A percentile compares a stretch with the other conserved stretches of the same genome.
Evolutionary conservation across 768 basidiomycete species (phyloP).

Genomic region (Lactarius akahatsu): DNA sequence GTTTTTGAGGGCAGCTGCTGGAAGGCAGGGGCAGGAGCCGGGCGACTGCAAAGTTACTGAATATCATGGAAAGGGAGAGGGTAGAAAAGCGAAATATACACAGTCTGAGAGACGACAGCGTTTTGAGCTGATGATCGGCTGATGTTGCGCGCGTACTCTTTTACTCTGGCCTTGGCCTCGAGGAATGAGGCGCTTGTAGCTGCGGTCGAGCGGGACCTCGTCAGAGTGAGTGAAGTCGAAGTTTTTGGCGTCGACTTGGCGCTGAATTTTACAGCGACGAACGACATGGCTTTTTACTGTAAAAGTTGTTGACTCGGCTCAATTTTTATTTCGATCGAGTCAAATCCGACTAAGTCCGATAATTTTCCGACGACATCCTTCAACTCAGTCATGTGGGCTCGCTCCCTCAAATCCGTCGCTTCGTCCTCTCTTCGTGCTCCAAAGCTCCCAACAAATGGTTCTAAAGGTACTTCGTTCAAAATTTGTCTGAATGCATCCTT

Average conservation of each 20-base stretch:
- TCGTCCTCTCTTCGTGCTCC: conserved; percentile 3
- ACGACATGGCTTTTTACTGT: conserved; percentile 38
- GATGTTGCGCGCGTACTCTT: conserved; percentile 73
- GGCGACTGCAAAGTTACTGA: conserved; percentile 47
- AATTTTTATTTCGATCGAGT: conserved; percentile 5
- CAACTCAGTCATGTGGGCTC: conserved; percentile 22
- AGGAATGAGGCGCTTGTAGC: conserved; percentile 53
- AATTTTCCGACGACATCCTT: neutral
- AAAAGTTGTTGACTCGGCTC: neutral
- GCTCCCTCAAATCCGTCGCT: conserved; percentile 6
- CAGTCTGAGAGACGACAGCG: conserved; percentile 59
- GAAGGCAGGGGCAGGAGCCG: conserved; percentile 56
- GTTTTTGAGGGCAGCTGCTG: conserved; percentile 47
- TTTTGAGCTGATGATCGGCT: conserved; percentile 62
- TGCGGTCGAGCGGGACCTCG: conserved; percentile 52
- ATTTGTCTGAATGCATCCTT: neutral
- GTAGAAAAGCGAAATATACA: conserved; percentile 45
- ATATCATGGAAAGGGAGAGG: neutral
- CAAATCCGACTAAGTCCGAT: conserved; percentile 23
- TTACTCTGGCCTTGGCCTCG: conserved; percentile 79
- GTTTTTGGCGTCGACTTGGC: conserved; percentile 42
- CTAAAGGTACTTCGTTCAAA: conserved; percentile 31
- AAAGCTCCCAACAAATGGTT: conserved; percentile 33
- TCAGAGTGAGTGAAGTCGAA: conserved; percentile 38
- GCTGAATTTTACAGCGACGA: conserved; percentile 46